Evolutionary conservation across 495 filamentous ascomycete species (phyloP).

Genomic region (Haplographium delicatum): DNA sequence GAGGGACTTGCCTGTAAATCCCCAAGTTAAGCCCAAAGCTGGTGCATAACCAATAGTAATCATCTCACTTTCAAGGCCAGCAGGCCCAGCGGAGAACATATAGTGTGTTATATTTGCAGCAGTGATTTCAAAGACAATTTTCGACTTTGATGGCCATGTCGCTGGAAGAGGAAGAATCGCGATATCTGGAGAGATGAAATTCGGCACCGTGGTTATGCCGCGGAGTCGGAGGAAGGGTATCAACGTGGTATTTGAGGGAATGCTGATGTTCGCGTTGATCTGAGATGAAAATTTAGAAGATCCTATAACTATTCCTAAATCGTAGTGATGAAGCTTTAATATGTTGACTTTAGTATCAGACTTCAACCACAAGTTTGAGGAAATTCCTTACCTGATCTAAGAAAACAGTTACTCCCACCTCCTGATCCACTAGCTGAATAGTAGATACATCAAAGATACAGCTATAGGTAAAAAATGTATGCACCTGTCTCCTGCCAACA

Average conservation of each 20-base stretch:
- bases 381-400: conserved; percentile 13
- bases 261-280: neutral
- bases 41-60: conserved; percentile 4
- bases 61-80: neutral
- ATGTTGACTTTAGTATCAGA: no score
- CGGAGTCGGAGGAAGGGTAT: conserved; percentile 10
- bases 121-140: conserved; percentile 1
- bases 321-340: conserved; percentile 11
- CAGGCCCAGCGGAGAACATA: conserved; percentile 1
- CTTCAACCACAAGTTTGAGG: no score
- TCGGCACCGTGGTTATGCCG: conserved; percentile 13
- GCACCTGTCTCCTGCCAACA: conserved; percentile 41
- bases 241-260: neutral
- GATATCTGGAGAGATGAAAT: conserved; percentile 4
- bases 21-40: conserved; percentile 16
- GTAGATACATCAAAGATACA: conserved; percentile 21
- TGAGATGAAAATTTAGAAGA: neutral
- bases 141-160: neutral
- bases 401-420: conserved; percentile 38
- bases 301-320: conserved; percentile 9
- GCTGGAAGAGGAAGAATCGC: conserved; percentile 1
- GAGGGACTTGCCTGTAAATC: conserved; percentile 17
- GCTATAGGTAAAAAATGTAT: conserved; percentile 43
- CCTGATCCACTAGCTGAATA: neutral
- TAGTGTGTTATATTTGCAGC: conserved; percentile 6